Evolutionary conservation across 768 basidiomycete species (phyloP).

Genomic region (Hypholoma sublateritium): DNA sequence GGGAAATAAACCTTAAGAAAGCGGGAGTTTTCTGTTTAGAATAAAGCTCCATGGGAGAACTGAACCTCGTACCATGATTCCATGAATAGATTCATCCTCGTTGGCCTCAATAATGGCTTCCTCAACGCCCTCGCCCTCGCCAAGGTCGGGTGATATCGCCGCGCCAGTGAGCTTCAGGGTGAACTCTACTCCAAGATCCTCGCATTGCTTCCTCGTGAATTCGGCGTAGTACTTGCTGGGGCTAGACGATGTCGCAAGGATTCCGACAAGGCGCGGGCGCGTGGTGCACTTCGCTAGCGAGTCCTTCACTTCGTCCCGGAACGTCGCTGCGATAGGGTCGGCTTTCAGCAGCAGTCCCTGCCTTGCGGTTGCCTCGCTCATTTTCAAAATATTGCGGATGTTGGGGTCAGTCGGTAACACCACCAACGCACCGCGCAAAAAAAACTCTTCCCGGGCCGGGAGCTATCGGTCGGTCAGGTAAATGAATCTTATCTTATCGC

Average conservation of each 20-base stretch:
- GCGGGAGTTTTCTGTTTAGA: neutral
- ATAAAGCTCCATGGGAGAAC: neutral
- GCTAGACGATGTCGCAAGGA: constrained; percentile 80
- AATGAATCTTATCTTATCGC: too few species aligned
- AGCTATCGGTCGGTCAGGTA: too few species aligned
- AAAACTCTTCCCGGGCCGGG: neutral
- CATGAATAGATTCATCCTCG: constrained; percentile 79
- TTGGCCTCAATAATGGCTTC: constrained; percentile 97
- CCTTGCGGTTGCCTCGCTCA: constrained; percentile 30
- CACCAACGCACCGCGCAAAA: too few species aligned
- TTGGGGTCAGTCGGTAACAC: neutral
- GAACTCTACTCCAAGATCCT: constrained; percentile 84
- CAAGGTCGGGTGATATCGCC: constrained; percentile 52
- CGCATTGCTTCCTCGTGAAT: constrained; percentile 90
- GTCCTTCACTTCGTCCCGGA: constrained; percentile 67
- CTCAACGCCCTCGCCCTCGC: constrained; percentile 88
- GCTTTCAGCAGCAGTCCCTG: constrained; percentile 82
- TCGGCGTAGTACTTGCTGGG: constrained; percentile 85
- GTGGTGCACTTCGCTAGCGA: constrained; percentile 33
- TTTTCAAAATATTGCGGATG: neutral
- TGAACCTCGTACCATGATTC: constrained; percentile 79
- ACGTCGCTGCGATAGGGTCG: constrained; percentile 70
- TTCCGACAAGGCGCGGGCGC: constrained; percentile 82
- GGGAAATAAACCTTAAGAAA: constrained; percentile 85
- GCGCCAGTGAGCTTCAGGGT: constrained; percentile 73